phyloP scores from a whole-genome alignment of 2,329 filamentous ascomycete species.

The Monosporascus sp. region DNA sequence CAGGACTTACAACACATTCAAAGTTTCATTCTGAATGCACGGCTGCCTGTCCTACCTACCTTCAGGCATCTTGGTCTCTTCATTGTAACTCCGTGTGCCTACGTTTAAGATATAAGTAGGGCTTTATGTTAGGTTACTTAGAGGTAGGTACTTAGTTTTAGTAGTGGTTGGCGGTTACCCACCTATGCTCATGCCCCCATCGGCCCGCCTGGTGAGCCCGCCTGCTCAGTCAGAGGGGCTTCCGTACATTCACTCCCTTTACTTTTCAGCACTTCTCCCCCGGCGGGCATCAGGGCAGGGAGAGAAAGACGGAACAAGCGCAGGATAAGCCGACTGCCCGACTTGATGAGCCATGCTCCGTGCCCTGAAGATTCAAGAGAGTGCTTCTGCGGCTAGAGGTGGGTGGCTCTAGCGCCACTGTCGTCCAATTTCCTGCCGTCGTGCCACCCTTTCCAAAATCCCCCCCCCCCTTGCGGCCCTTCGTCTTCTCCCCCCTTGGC shows the following conservation, averaged over 20 bases:
- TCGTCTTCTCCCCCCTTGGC: constrained; percentile 1
- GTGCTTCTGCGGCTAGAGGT: not conserved
- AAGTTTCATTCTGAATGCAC: too few species aligned
- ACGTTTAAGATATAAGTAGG: not conserved
- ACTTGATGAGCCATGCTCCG: not conserved
- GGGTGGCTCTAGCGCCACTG: not conserved
- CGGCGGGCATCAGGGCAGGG: too few species aligned
- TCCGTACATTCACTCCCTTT: too few species aligned
- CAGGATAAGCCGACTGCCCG: not conserved
- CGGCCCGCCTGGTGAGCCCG: not conserved
- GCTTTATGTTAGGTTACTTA: not conserved
- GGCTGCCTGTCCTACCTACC: too few species aligned
- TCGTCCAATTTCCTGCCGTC: not conserved
- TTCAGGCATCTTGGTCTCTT: too few species aligned
- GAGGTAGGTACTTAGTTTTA: not conserved
- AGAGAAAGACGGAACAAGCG: not conserved
- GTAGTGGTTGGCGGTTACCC: not conserved
- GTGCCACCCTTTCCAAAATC: not conserved
- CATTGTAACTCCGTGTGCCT: too few species aligned
- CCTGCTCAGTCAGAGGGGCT: too few species aligned
- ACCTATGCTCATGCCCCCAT: not conserved
- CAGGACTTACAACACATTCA: too few species aligned
- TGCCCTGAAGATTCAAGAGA: not conserved
- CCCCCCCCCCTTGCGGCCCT: not conserved
- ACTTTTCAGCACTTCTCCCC: too few species aligned